Evolutionary conservation across 371 early-diverging fungal species (phyloP), one percentile per base, ranked within the genome.

Genomic region (Mortierella sp.): DNA sequence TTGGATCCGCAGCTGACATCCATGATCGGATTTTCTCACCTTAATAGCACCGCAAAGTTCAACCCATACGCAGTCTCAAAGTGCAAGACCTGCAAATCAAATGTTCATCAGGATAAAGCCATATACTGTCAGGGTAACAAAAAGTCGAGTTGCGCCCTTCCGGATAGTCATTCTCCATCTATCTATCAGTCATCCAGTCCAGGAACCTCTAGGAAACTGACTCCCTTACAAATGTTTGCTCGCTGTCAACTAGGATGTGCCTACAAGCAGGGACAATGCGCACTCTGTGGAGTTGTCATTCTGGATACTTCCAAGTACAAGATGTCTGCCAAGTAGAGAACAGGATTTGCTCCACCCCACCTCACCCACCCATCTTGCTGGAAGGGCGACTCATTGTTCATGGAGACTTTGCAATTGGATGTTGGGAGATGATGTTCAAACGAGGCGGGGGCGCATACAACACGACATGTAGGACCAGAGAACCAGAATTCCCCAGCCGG

Each of bases 181-280:
- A 12, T 34, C 6, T 17, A 21, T 54, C 3, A 21, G 13, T n/a
- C n/a, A n/a, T n/a, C n/a, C n/a, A n/a, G n/a, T n/a, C n/a, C 25
- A 48, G 27, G 22, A 25, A 48, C 12, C 49, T 46, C n/a, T n/a
- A n/a, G n/a, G n/a, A n/a, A n/a, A n/a, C n/a, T n/a, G n/a, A n/a
- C n/a, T n/a, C n/a, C n/a, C n/a, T n/a, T n/a, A n/a, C n/a, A n/a
- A n/a, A n/a, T n/a, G n/a, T n/a, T n/a, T n/a, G n/a, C n/a, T n/a
- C n/a, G n/a, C n/a, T n/a, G n/a, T n/a, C n/a, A n/a, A n/a, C n/a
- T 60, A 72, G 73, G 68, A 0, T 74, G 76, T 22, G 76, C 76
- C 3, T 74, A 74, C 46, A 74, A 74, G 17, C 60, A 60, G n/a
- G 76, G 76, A 27, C 76, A 67, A n/a, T 76, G 76, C 44, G 76